Conservation (phyloP, 2,329 filamentous ascomycete species). For the Neofusicoccum umdonicola region DNA sequence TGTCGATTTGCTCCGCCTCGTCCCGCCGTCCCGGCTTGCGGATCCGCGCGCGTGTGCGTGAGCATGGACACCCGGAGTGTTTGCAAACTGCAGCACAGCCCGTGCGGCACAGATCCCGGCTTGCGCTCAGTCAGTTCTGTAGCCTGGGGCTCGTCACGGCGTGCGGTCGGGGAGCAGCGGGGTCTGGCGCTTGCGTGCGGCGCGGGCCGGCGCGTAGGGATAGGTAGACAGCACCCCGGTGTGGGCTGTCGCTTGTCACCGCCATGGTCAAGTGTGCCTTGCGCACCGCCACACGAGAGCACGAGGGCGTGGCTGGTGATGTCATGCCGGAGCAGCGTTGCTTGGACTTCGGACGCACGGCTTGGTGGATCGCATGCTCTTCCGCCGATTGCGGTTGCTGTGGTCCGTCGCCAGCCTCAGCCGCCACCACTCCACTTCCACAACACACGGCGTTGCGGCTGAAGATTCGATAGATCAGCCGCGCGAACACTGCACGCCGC, state of each 20-base stretch:
- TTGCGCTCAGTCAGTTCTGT: not conserved
- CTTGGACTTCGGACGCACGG: not conserved
- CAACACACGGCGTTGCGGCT: not conserved
- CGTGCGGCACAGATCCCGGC: not conserved
- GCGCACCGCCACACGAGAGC: not conserved
- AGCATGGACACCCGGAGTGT: not conserved
- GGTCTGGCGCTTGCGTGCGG: not conserved
- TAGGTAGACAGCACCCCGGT: not conserved
- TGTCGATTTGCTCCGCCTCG: not conserved
- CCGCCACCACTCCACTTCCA: too few relatives aligned
- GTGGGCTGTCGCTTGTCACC: not conserved
- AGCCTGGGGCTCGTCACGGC: not conserved
- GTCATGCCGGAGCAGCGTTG: too few relatives aligned
- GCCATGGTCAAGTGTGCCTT: not conserved
- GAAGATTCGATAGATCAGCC: not conserved
- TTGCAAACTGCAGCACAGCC: not conserved
- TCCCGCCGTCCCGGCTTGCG: not conserved
- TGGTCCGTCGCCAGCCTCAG: too few relatives aligned
- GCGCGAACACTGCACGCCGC: not conserved
- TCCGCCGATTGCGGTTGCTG: too few relatives aligned
- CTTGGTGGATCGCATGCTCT: not conserved
- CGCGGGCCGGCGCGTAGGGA: constrained; percentile 1
- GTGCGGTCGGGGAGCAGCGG: not conserved
- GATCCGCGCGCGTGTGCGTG: not conserved
- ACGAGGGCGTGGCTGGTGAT: too few relatives aligned